Percentiles rank a stretch among this genome's conserved stretches.
These are phyloP conservation scores for Tolypocladium ovalisporum DNA, from an alignment of 2,329 filamentous ascomycete genomes.

Conservation along the genomic window DNA sequence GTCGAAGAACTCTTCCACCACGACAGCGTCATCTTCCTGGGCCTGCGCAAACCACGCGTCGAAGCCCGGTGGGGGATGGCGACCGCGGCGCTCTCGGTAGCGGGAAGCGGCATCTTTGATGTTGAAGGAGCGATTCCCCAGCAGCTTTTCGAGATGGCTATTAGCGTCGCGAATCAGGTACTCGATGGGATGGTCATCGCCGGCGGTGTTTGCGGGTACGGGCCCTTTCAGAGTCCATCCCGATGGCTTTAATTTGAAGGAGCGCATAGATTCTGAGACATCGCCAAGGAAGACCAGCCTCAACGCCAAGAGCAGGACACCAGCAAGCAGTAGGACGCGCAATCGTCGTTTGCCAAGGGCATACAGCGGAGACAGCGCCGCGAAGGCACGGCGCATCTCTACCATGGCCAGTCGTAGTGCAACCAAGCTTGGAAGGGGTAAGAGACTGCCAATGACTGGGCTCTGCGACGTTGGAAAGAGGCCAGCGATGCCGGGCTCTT, in stretches of 20 bases:
- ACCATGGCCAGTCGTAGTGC: background rate
- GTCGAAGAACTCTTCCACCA: conserved; percentile 54
- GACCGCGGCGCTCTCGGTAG: conserved; percentile 44
- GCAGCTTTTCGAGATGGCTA: background rate
- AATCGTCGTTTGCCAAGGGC: background rate
- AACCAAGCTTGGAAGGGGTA: background rate
- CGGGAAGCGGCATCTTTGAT: conserved; percentile 40
- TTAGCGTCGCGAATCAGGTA: background rate
- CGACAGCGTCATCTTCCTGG: conserved; percentile 34
- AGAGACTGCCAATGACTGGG: background rate
- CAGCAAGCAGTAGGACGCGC: background rate
- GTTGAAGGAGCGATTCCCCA: background rate
- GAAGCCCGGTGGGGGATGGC: conserved; percentile 53
- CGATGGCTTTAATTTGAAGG: background rate
- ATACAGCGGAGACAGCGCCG: background rate
- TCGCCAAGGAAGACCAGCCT: background rate
- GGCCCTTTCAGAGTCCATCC: background rate
- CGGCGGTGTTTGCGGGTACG: rapidly evolving
- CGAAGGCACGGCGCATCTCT: background rate
- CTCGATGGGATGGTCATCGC: background rate
- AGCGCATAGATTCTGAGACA: background rate
- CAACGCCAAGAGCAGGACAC: background rate
- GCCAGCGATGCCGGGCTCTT: too few relatives aligned
- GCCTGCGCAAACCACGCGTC: conserved; percentile 48
- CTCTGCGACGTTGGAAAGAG: background rate